Conservation (phyloP, 306 rosid genomes). For the Biancaea sappan region DNA sequence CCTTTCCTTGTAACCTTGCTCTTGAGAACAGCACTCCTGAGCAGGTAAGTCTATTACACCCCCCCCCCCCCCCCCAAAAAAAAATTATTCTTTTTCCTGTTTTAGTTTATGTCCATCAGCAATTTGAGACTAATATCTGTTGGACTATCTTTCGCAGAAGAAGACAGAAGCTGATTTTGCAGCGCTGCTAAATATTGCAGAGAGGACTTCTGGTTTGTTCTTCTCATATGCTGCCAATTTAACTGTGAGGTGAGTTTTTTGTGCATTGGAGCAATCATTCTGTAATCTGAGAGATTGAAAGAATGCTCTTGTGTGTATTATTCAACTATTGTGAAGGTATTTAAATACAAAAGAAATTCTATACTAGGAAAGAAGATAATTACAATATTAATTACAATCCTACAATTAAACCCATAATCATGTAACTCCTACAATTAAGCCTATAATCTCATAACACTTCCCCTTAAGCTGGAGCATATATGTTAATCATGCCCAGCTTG, state of each 20-base stretch:
- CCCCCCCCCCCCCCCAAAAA: slow-evolving; percentile 5
- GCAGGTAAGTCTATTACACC: slow-evolving; percentile 55
- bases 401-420: too few relatives aligned
- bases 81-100: too few relatives aligned
- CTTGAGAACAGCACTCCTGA: slow-evolving; percentile 63
- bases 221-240: slow-evolving; percentile 87
- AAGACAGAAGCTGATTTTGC: slow-evolving; percentile 85
- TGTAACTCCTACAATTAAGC: too few relatives aligned
- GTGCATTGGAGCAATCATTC: slow-evolving; percentile 22
- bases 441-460: too few relatives aligned
- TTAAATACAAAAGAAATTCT: too few relatives aligned
- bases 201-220: slow-evolving; percentile 84
- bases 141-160: slow-evolving; percentile 59
- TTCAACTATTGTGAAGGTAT: too few relatives aligned
- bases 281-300: too few relatives aligned
- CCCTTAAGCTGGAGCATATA: too few relatives aligned
- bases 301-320: too few relatives aligned
- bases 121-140: slow-evolving; percentile 34
- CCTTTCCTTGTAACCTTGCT: slow-evolving; percentile 86
- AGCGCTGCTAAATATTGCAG: slow-evolving; percentile 71
- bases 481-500: too few relatives aligned
- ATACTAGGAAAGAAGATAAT: too few relatives aligned
- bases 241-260: slow-evolving; percentile 81
- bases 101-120: slow-evolving; percentile 32
- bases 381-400: too few relatives aligned